These are phyloP conservation scores for Solanum dulcamara DNA, from an alignment of 257 asterid species.

Conservation along the genomic window DNA sequence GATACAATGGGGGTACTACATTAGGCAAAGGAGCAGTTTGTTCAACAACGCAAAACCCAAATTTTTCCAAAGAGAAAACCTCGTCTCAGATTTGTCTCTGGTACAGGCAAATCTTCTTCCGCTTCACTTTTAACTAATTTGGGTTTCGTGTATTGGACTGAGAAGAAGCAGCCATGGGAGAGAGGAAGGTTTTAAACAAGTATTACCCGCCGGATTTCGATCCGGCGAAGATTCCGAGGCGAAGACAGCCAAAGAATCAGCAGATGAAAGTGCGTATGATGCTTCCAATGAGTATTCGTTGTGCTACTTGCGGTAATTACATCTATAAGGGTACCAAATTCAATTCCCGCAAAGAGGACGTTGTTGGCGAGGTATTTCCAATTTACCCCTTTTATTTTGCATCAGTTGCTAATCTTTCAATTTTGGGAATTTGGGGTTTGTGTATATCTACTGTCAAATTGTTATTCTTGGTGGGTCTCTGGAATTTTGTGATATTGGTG, in stretches of 20 bases:
- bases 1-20: no score
- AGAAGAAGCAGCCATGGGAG: constrained; percentile 51
- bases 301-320: constrained; percentile 73
- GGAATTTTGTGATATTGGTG: background rate
- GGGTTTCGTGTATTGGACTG: background rate
- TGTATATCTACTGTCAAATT: background rate
- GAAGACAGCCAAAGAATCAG: constrained; percentile 62
- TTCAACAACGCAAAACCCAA: no score
- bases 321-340: constrained; percentile 78
- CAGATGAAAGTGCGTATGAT: constrained; percentile 84
- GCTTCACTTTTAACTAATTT: background rate
- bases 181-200: constrained; percentile 74
- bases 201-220: constrained; percentile 94
- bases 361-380: constrained; percentile 42
- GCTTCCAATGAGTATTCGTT: constrained; percentile 90
- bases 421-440: background rate
- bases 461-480: background rate
- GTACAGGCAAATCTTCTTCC: background rate
- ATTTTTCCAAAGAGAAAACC: background rate
- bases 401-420: background rate
- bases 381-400: background rate
- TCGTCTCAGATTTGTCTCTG: background rate
- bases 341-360: constrained; percentile 88
- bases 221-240: constrained; percentile 86
- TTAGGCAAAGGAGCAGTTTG: no score